A percentile compares a stretch with the other conserved stretches of the same genome.
Evolutionary conservation across 2,329 filamentous ascomycete genomes (phyloP).

Genomic region (Cyphellophora europaea): DNA sequence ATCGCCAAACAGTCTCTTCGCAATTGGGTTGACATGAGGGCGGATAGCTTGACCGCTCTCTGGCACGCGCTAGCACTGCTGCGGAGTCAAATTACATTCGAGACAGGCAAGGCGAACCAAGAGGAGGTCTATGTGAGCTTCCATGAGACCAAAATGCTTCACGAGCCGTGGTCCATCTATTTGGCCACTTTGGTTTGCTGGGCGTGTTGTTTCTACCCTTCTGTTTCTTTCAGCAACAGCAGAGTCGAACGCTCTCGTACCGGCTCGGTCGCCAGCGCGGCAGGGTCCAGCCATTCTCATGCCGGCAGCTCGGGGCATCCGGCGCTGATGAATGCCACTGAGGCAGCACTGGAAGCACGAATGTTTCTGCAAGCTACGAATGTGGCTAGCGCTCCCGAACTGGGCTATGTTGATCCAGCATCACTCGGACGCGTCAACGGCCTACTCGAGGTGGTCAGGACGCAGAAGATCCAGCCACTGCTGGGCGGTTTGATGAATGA

Average conservation of each 20-base stretch:
- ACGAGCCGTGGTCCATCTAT: conserved; percentile 26
- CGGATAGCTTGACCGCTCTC: conserved; percentile 21
- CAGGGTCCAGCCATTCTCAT: conserved; percentile 9
- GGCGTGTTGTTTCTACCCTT: conserved; percentile 21
- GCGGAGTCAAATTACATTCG: conserved; percentile 11
- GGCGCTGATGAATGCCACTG: conserved; percentile 9
- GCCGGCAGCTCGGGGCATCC: conserved; percentile 9
- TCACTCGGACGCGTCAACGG: conserved; percentile 19
- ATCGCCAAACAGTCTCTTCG: conserved; percentile 22
- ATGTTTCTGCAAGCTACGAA: conserved; percentile 12
- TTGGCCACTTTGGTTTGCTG: conserved; percentile 25
- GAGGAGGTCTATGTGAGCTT: conserved; percentile 8
- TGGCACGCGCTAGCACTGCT: conserved; percentile 24
- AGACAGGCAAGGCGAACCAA: conserved; percentile 5
- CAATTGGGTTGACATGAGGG: conserved; percentile 21
- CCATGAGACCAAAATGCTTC: conserved; percentile 20
- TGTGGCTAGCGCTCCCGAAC: conserved; percentile 10
- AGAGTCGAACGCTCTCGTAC: conserved; percentile 8
- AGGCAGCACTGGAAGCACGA: conserved; percentile 11
- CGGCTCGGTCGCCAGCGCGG: conserved; percentile 9
- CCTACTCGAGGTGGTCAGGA: conserved; percentile 23
- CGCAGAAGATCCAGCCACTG: conserved; percentile 17
- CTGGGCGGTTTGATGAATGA: conserved; percentile 27
- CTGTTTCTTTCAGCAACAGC: conserved; percentile 13
- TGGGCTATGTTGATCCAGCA: conserved; percentile 10